Evolutionary conservation across 306 rosid genomes (phyloP).

Genomic region (Canavalia ensiformis): DNA sequence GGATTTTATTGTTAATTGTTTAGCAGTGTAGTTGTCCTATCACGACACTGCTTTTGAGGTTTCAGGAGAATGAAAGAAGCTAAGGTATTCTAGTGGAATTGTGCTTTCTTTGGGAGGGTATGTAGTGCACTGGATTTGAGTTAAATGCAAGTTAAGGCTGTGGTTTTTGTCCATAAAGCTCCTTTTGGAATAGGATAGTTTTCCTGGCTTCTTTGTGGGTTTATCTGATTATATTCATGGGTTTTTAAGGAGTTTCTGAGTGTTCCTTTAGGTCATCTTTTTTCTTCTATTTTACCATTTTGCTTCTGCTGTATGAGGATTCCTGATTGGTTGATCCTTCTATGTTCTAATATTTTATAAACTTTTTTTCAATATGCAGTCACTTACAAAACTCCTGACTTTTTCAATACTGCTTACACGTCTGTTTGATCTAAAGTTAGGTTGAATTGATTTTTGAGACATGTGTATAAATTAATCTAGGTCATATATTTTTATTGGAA

Average conservation of each 20-base stretch:
- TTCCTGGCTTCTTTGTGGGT: neutral
- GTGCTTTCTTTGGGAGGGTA: neutral
- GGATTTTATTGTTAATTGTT: neutral
- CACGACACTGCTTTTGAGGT: neutral
- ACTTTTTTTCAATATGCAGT: neutral
- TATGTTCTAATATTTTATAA: neutral
- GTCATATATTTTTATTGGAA: too few relatives aligned
- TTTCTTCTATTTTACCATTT: constrained; percentile 6
- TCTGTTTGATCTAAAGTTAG: too few relatives aligned
- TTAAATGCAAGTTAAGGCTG: constrained; percentile 15
- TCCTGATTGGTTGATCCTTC: constrained; percentile 18
- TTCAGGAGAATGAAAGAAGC: neutral
- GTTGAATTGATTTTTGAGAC: too few relatives aligned
- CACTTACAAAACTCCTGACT: neutral
- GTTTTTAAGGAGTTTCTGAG: constrained; percentile 13
- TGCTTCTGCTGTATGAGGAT: neutral
- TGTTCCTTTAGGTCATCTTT: constrained; percentile 11
- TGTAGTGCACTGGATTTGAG: neutral
- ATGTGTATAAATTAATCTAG: too few relatives aligned
- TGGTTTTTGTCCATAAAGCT: neutral
- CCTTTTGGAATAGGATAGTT: constrained; percentile 6
- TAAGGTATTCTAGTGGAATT: neutral
- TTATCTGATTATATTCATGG: neutral
- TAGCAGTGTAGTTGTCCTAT: neutral
- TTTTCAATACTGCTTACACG: neutral